phyloP scores from a whole-genome alignment of 129 eudicot genomes.

The Glebionis coronaria region DNA sequence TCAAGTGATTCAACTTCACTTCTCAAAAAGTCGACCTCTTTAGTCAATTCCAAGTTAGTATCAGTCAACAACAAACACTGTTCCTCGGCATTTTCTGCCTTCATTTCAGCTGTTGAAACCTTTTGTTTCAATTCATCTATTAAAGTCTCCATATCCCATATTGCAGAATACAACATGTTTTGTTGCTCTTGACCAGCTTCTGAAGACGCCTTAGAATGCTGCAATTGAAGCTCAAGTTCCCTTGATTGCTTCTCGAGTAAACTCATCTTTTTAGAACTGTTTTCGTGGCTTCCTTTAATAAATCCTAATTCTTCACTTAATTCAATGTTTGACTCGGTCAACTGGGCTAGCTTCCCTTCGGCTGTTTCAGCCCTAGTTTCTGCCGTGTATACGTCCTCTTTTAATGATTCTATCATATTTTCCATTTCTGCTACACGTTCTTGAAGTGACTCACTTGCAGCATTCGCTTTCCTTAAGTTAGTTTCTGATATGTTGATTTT shows the following conservation, averaged over 20 bases:
- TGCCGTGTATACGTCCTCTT: slow-evolving; percentile 47
- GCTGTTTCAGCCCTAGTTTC: slow-evolving; percentile 65
- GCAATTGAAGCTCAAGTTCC: slow-evolving; percentile 66
- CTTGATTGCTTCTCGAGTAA: slow-evolving; percentile 75
- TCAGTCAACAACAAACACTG: slow-evolving; percentile 57
- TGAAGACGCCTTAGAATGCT: slow-evolving; percentile 64
- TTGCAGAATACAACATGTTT: slow-evolving; percentile 82
- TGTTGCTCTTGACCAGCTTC: slow-evolving; percentile 95
- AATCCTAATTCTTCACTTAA: slow-evolving; percentile 73
- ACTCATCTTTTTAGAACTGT: slow-evolving; percentile 57
- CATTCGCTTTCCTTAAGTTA: slow-evolving; percentile 41
- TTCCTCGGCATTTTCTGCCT: slow-evolving; percentile 73
- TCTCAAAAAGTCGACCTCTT: slow-evolving; percentile 56
- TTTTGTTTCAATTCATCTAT: slow-evolving; percentile 92
- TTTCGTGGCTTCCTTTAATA: slow-evolving; percentile 68
- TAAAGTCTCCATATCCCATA: slow-evolving; percentile 99
- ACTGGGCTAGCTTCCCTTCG: slow-evolving; percentile 51
- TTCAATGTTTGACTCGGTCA: slow-evolving; percentile 75
- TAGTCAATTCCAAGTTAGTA: slow-evolving; percentile 55
- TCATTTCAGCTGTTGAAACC: slow-evolving; percentile 61
- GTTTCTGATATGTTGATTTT: slow-evolving; percentile 52
- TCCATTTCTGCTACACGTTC: slow-evolving; percentile 55
- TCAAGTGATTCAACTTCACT: slow-evolving; percentile 50
- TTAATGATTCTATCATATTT: slow-evolving; percentile 49
- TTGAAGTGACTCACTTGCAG: slow-evolving; percentile 38